Conservation (phyloP, 345 rosid genomes). For the Hibiscus syriacus region DNA sequence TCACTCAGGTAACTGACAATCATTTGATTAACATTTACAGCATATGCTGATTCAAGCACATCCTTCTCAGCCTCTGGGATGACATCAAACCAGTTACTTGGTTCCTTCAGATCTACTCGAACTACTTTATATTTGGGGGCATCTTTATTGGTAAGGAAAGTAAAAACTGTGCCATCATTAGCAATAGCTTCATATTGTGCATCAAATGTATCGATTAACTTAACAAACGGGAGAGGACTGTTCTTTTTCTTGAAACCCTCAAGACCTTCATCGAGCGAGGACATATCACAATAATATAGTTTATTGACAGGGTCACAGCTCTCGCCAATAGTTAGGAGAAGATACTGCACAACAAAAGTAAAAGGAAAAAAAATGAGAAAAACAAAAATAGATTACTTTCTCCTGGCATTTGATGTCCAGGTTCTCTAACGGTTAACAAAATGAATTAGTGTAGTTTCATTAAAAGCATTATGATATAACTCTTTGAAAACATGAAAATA, state of each 20-base stretch:
- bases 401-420: background rate
- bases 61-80: slow-evolving; percentile 68
- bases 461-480: background rate
- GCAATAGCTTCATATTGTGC: slow-evolving; percentile 62
- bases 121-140: slow-evolving; percentile 83
- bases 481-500: background rate
- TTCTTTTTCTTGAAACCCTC: slow-evolving; percentile 51
- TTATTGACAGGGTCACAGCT: slow-evolving; percentile 82
- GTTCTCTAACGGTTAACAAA: background rate
- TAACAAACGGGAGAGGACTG: slow-evolving; percentile 55
- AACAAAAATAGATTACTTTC: background rate
- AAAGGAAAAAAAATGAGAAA: background rate
- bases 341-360: slow-evolving; percentile 44
- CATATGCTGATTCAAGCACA: slow-evolving; percentile 62
- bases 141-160: slow-evolving; percentile 71
- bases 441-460: background rate
- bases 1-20: slow-evolving; percentile 79
- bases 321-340: slow-evolving; percentile 48
- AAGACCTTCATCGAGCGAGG: slow-evolving; percentile 57
- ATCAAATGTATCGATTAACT: slow-evolving; percentile 62
- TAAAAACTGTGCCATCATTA: slow-evolving; percentile 70
- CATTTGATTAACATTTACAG: slow-evolving; percentile 56
- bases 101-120: slow-evolving; percentile 49
- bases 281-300: slow-evolving; percentile 70
- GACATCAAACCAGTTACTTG: slow-evolving; percentile 20